Evolutionary conservation across 225 moss, liverwort and hornwort species (phyloP).

Genomic region (Marchantia paleacea): DNA sequence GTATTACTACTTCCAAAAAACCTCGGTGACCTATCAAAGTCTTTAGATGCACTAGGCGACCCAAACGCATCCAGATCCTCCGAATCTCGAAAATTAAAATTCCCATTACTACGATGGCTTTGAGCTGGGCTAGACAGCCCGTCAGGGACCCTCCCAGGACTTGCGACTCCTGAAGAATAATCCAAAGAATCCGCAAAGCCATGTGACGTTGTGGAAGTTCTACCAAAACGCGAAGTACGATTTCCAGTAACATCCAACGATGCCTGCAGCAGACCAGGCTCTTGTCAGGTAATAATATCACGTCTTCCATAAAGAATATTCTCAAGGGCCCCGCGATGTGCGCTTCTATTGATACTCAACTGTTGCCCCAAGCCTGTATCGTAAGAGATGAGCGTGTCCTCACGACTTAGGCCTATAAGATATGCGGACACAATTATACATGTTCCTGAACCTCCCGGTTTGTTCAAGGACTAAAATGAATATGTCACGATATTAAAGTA

Average conservation of each 20-base stretch:
- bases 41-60: constrained; percentile 63
- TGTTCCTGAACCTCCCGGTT: no score
- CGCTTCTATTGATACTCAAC: no score
- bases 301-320: no score
- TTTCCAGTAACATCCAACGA: constrained; percentile 43
- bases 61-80: constrained; percentile 64
- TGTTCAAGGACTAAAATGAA: no score
- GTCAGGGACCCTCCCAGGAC: constrained; percentile 55
- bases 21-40: constrained; percentile 68
- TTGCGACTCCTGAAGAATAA: constrained; percentile 50
- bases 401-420: no score
- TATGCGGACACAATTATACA: no score
- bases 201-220: constrained; percentile 37
- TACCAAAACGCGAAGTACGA: constrained; percentile 49
- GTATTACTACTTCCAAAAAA: constrained; percentile 58
- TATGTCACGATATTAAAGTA: no score
- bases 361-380: no score
- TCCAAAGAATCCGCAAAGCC: constrained; percentile 66
- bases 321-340: no score
- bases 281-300: neutral
- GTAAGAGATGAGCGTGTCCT: no score
- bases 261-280: constrained; percentile 29
- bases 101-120: constrained; percentile 50
- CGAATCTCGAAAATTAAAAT: constrained; percentile 65
- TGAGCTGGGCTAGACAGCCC: constrained; percentile 43